Conservation (phyloP, 495 filamentous ascomycete species). For the Aspergillus hancockii region DNA sequence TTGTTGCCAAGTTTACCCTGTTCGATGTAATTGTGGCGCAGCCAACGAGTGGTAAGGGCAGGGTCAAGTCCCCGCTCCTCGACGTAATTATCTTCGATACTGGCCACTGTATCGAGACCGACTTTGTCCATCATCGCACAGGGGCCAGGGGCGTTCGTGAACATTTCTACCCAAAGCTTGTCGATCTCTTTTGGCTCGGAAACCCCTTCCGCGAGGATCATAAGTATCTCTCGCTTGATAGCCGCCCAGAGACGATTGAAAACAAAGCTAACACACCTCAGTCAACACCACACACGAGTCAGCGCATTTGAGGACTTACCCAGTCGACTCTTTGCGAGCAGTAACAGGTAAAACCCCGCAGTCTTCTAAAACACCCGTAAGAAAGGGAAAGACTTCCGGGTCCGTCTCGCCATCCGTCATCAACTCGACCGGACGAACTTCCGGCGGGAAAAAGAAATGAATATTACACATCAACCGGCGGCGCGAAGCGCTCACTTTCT, state of each 20-base stretch:
- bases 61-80: slow-evolving; percentile 38
- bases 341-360: slow-evolving; percentile 42
- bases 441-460: slow-evolving; percentile 52
- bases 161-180: slow-evolving; percentile 40
- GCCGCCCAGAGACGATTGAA: slow-evolving; percentile 56
- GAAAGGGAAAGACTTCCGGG: slow-evolving; percentile 41
- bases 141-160: slow-evolving; percentile 24
- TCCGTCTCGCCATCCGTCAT: slow-evolving; percentile 53
- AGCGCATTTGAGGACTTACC: neutral
- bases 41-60: slow-evolving; percentile 32
- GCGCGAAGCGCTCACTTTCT: slow-evolving; percentile 29
- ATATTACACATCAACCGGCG: slow-evolving; percentile 44
- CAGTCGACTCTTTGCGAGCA: slow-evolving; percentile 45
- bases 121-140: slow-evolving; percentile 36
- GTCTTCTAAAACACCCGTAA: slow-evolving; percentile 37
- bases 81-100: slow-evolving; percentile 42
- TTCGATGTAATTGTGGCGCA: slow-evolving; percentile 38
- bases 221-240: slow-evolving; percentile 51
- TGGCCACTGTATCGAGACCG: slow-evolving; percentile 51
- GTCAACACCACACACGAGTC: neutral
- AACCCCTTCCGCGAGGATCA: slow-evolving; percentile 49
- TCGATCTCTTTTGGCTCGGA: slow-evolving; percentile 46
- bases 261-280: slow-evolving; percentile 34
- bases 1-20: slow-evolving; percentile 34
- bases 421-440: slow-evolving; percentile 45